These are phyloP conservation scores for Cucurbitaria berberidis DNA, from an alignment of 2,329 filamentous ascomycete genomes.

Conservation along the genomic window DNA sequence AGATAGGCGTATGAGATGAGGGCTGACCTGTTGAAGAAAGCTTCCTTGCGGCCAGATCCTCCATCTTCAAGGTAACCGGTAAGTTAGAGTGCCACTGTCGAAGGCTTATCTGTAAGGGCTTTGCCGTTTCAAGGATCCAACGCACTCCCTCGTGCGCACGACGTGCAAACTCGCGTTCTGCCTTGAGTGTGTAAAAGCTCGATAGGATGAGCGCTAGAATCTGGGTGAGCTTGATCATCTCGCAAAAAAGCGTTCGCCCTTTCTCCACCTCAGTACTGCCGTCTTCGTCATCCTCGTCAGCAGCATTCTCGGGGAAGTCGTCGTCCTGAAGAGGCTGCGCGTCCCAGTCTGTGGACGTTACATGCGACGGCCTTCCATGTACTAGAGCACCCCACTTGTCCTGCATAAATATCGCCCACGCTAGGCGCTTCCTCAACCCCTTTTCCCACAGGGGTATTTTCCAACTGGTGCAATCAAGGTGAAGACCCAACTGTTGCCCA, in stretches of 20 bases:
- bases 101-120: conserved; percentile 60
- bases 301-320: conserved; percentile 52
- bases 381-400: conserved; percentile 67
- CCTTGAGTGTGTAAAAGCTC: conserved; percentile 59
- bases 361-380: conserved; percentile 64
- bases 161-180: conserved; percentile 53
- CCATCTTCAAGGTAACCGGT: conserved; percentile 57
- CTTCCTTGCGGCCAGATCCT: conserved; percentile 45
- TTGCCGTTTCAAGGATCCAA: conserved; percentile 59
- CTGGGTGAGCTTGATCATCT: conserved; percentile 59
- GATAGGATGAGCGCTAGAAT: conserved; percentile 60
- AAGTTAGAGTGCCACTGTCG: conserved; percentile 61
- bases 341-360: conserved; percentile 62
- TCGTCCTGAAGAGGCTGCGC: conserved; percentile 53
- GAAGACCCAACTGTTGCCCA: conserved; percentile 49
- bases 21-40: conserved; percentile 37
- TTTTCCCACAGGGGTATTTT: conserved; percentile 68
- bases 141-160: conserved; percentile 55
- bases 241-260: conserved; percentile 54
- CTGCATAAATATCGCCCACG: conserved; percentile 70
- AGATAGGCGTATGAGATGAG: neutral
- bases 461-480: conserved; percentile 67
- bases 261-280: conserved; percentile 45
- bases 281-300: conserved; percentile 43
- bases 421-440: conserved; percentile 65